Base-by-base conservation (phyloP, 2,329 filamentous ascomycete genomes). In the Colletotrichum limetticola region DNA sequence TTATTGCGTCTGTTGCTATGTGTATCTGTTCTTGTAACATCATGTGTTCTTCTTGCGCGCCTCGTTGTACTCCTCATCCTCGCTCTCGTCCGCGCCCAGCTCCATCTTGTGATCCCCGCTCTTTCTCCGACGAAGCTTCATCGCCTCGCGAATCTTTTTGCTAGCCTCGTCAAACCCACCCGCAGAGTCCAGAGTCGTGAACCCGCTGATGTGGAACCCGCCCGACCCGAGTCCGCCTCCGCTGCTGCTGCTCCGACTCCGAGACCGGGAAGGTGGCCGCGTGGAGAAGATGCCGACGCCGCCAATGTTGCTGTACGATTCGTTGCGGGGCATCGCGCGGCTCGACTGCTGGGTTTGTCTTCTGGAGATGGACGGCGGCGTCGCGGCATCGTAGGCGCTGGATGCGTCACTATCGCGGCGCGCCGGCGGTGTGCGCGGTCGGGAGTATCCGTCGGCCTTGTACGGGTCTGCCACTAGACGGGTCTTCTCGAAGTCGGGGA, bases 221-320 rank as follows among this genome's bases (percentile, higher is more conserved):
- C 85, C 85, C 22, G 87, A 89, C 4, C 91, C 90, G 68, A 91
- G 86, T 0, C 90, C 88, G 30, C 90, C 90, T 53, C 91, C 90
- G 74, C 88, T 90, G 74, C 91, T 94, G 81, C 92, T 91, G 77
- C 91, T 94, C 30, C 93, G 88, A 76, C 89, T 92, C 69, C 91
- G 89, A 64, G 90, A 92, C n/a, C 95, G 91, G 64, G 94, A 97
- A n/a, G 93, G 89, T 5, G 95, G 95, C 35, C 94, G 89, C 19
- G 94, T 97, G 3, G 95, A 95, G 84, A 98, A 99, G 83, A 99
- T 92, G 74, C 93, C 94, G 76, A 98, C 93, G 61, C 90, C 91
- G 14, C 94, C 93, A 75, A 98, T 93, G 81, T 98, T 96, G 82
- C 92, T 92, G 85, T 98, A 98, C 0, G 94, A 97, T 83, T 98